Percentiles rank a stretch among this genome's conserved stretches.
Conservation (phyloP, 306 rosid genomes). For the Quercus robur region DNA sequence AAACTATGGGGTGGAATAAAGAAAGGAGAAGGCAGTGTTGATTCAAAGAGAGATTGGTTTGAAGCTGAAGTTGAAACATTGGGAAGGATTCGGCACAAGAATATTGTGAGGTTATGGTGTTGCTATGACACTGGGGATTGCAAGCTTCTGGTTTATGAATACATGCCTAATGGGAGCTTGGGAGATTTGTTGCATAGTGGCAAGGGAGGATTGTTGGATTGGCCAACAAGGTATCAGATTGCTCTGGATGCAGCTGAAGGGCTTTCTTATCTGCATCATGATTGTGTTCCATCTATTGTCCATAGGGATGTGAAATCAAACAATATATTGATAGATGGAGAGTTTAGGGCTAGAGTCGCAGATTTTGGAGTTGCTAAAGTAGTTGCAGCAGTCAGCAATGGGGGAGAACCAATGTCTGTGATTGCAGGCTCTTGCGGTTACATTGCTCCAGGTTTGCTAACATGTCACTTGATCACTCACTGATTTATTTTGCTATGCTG, state of each 20-base stretch:
- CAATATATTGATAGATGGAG: conserved; percentile 69
- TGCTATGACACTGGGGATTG: conserved; percentile 59
- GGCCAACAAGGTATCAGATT: conserved; percentile 64
- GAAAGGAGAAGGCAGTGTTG: conserved; percentile 25
- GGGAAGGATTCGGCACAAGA: conserved; percentile 81
- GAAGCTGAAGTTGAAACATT: conserved; percentile 77
- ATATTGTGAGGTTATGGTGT: conserved; percentile 76
- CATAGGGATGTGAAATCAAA: conserved; percentile 80
- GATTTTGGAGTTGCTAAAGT: conserved; percentile 74
- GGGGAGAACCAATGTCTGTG: conserved; percentile 48
- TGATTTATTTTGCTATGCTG: background rate
- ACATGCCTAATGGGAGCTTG: conserved; percentile 85
- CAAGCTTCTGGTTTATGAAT: conserved; percentile 77
- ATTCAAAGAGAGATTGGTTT: conserved; percentile 48
- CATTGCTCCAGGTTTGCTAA: conserved; percentile 71
- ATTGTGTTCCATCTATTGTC: conserved; percentile 71
- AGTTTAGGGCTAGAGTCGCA: conserved; percentile 75
- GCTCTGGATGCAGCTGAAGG: conserved; percentile 87
- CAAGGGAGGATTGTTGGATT: conserved; percentile 51
- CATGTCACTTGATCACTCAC: background rate
- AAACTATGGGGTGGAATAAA: conserved; percentile 47
- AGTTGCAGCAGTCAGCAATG: conserved; percentile 25
- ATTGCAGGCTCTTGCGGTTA: conserved; percentile 69
- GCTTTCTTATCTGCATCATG: conserved; percentile 78
- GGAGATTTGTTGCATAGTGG: conserved; percentile 56